phyloP scores from a whole-genome alignment of 371 early-diverging fungal genomes.

The Antonospora locustae region DNA sequence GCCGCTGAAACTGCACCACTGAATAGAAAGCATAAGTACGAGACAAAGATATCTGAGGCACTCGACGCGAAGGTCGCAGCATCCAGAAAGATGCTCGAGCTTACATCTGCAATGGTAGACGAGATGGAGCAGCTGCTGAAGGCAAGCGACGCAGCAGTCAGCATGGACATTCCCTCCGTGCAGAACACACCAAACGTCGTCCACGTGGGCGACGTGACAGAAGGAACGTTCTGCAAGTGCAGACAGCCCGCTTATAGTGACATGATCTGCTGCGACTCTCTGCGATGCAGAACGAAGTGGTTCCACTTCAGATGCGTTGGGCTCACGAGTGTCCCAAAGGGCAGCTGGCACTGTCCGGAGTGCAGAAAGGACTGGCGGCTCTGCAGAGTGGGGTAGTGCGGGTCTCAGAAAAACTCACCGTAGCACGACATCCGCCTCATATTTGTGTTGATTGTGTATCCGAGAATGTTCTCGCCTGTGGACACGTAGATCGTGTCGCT shows the following conservation, averaged over 20 bases:
- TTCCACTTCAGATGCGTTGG: conserved; percentile 80
- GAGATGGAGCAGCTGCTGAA: too few relatives aligned
- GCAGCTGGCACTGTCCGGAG: conserved; percentile 74
- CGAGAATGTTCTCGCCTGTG: conserved; percentile 12
- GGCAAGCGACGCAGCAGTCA: too few relatives aligned
- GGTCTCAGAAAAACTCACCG: too few relatives aligned
- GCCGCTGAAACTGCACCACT: too few relatives aligned
- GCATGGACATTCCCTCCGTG: too few relatives aligned
- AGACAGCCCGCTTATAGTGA: conserved; percentile 42
- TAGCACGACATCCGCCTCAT: conserved; percentile 25
- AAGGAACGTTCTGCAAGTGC: conserved; percentile 49
- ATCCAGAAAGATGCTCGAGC: too few relatives aligned
- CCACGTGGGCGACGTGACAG: conserved; percentile 4
- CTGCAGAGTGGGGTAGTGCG: too few relatives aligned
- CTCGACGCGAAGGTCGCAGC: too few relatives aligned
- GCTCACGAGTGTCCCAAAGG: conserved; percentile 65
- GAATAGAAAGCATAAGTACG: too few relatives aligned
- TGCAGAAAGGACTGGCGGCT: conserved; percentile 57
- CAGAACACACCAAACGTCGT: neutral
- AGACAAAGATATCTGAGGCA: too few relatives aligned
- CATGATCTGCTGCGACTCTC: conserved; percentile 54
- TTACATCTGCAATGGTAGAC: too few relatives aligned
- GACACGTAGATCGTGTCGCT: conserved; percentile 39
- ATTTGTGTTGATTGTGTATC: conserved; percentile 22
- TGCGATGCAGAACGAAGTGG: conserved; percentile 70